Evolutionary conservation across 371 early-diverging fungal genomes (phyloP), one percentile per base, ranked within the genome.

Genomic region (Actinomortierella ambigua): DNA sequence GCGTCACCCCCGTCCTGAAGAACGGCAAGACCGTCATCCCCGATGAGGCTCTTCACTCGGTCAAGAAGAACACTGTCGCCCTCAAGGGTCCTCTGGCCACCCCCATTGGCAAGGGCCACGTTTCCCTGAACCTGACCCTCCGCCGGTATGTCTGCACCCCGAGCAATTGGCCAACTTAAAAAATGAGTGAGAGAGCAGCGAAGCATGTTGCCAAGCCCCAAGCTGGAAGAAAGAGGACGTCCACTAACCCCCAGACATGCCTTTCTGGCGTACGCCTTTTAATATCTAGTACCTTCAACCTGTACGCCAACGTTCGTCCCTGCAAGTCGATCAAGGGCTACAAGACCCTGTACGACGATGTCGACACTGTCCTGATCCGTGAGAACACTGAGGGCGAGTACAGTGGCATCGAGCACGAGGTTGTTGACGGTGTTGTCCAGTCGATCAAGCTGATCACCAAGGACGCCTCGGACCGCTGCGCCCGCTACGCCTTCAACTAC

Each of bases 341-440:
- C 85, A 92, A 92, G 80, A 98, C 99, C 44, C 92, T 91, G 60
- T 98, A 97, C 79, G 92, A 94, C 65, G 90, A 98, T 71, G 99
- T 98, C 55, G 88, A 98, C 83, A 95, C 97, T 42, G 98, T 98
- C 48, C 85, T 98, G 61, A 98, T 98, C 77, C 95, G 99, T 81
- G 99, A 98, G 80, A 98, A 98, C 90, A 98, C 99, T 41, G 99
- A 98, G 83, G 99, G 98, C 69, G 98, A 98, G 84, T 98, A 98
- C 88, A 93, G 94, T 69, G 98, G 98, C 54, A 97, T 98, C 75
- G 98, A 97, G 83, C 98, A 97, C 84, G 93, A 92, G 81, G 93
- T 95, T 34, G 93, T 98, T 52, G 89, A 93, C 63, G 98, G 98
- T 57, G 97, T 97, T 60, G 96, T 98, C 68, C 98, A 98, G 85